Percentiles rank a stretch among this genome's conserved stretches.
These are phyloP conservation scores for Pugionium dolabratum DNA, from an alignment of 345 rosid genomes.

Conservation along the genomic window DNA sequence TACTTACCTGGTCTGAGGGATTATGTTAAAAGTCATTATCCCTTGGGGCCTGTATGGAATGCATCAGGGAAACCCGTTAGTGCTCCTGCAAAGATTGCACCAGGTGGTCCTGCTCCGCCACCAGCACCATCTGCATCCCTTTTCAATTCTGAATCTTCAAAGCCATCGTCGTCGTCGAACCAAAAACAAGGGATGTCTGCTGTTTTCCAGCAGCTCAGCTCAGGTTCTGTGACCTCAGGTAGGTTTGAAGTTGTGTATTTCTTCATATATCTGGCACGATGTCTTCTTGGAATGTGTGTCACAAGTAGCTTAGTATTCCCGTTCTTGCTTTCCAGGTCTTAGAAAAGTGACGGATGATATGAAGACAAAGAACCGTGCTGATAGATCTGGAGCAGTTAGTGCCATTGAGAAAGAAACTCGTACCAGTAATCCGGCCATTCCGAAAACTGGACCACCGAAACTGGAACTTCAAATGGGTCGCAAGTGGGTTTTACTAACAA, in stretches of 20 bases:
- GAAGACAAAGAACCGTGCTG: conserved; percentile 85
- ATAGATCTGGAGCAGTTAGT: conserved; percentile 74
- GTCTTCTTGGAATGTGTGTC: conserved; percentile 8
- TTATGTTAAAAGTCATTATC: conserved; percentile 79
- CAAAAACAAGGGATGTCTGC: conserved; percentile 90
- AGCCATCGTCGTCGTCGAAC: conserved; percentile 76
- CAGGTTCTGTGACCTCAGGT: conserved; percentile 80
- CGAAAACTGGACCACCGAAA: conserved; percentile 85
- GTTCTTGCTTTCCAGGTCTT: conserved; percentile 56
- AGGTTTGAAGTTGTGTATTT: conserved; percentile 16
- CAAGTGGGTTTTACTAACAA: conserved; percentile 55
- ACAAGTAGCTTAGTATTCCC: conserved; percentile 14
- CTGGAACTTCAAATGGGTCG: conserved; percentile 99
- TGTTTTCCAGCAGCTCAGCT: conserved; percentile 83
- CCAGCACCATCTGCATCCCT: conserved; percentile 80
- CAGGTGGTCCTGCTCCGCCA: conserved; percentile 82
- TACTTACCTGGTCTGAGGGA: conserved; percentile 88
- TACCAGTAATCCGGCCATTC: conserved; percentile 50
- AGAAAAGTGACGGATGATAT: conserved; percentile 85
- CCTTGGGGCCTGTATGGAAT: conserved; percentile 97
- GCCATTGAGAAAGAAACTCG: conserved; percentile 54
- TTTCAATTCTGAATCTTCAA: conserved; percentile 67
- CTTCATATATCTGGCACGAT: background rate
- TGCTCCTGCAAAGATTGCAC: conserved; percentile 61
- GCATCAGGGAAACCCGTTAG: conserved; percentile 53